phyloP scores from a whole-genome alignment of 2,329 filamentous ascomycete species.

The Aspergillus jensenii region DNA sequence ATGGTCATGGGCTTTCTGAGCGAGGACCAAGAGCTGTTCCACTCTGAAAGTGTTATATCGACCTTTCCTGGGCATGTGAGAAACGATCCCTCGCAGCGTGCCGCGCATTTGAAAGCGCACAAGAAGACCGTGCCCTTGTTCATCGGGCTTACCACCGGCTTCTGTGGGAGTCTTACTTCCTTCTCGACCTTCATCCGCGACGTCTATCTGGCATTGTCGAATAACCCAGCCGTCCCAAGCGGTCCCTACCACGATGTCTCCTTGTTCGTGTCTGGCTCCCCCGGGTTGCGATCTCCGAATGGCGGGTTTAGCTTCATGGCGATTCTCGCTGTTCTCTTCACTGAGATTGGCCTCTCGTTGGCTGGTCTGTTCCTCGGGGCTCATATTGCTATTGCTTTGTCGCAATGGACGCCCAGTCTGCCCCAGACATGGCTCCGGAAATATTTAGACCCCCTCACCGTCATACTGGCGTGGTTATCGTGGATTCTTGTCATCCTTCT shows the following conservation, averaged over 20 bases:
- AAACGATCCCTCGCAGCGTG: not conserved
- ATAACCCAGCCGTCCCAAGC: conserved; percentile 36
- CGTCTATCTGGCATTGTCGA: conserved; percentile 61
- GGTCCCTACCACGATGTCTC: conserved; percentile 40
- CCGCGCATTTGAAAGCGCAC: not conserved
- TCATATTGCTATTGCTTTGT: conserved; percentile 65
- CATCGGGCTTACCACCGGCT: conserved; percentile 78
- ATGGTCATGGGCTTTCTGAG: conserved; percentile 77
- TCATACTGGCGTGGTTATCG: not conserved
- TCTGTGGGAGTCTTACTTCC: conserved; percentile 82
- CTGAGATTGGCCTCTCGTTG: conserved; percentile 68
- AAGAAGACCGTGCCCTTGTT: not conserved
- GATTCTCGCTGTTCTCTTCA: conserved; percentile 66
- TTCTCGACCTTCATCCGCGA: conserved; percentile 85
- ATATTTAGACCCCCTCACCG: not conserved
- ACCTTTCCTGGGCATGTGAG: not conserved
- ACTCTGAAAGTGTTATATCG: conserved; percentile 48
- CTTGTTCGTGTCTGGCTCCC: conserved; percentile 26
- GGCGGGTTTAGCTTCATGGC: conserved; percentile 78
- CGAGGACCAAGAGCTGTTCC: conserved; percentile 73
- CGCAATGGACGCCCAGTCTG: conserved; percentile 59
- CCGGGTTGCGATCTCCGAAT: conserved; percentile 52
- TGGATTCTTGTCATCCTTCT: not conserved
- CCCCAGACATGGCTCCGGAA: conserved; percentile 54
- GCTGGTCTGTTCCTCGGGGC: conserved; percentile 67